Percentiles rank a stretch among this genome's conserved stretches.
Evolutionary conservation across 2,329 filamentous ascomycete species (phyloP).

Genomic region (Fusarium vanettenii): DNA sequence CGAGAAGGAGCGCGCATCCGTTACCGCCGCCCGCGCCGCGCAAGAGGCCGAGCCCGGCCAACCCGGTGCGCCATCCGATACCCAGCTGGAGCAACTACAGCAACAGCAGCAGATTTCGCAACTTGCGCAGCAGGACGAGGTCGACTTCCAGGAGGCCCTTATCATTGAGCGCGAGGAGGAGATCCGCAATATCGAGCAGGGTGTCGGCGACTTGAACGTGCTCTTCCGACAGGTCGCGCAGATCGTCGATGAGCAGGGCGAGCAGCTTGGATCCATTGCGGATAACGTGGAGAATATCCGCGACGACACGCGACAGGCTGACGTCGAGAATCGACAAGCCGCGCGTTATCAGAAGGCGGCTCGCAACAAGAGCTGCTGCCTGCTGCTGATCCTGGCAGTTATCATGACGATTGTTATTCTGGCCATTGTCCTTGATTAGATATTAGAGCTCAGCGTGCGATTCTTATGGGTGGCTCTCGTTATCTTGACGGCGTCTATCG

Average conservation of each 20-base stretch:
- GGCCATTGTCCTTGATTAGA: constrained; percentile 81
- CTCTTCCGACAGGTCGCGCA: constrained; percentile 98
- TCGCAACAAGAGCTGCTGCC: constrained; percentile 91
- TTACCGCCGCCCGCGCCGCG: constrained; percentile 83
- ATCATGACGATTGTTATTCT: constrained; percentile 91
- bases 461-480: constrained; percentile 25
- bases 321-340: constrained; percentile 85
- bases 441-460: constrained; percentile 24
- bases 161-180: constrained; percentile 97
- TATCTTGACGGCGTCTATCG: constrained; percentile 38
- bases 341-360: constrained; percentile 95
- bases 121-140: constrained; percentile 90
- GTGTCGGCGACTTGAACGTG: constrained; percentile 94
- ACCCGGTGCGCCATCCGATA: constrained; percentile 45
- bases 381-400: constrained; percentile 87
- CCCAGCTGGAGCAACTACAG: constrained; percentile 66
- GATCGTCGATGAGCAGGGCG: constrained; percentile 94
- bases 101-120: constrained; percentile 78
- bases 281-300: constrained; percentile 88
- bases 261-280: constrained; percentile 86
- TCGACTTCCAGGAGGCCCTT: constrained; percentile 95
- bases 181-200: constrained; percentile 97
- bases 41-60: constrained; percentile 69
- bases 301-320: constrained; percentile 85
- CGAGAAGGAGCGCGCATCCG: constrained; percentile 91